Conservation (phyloP, 768 basidiomycete genomes). For the Infundibulicybe gibba region DNA sequence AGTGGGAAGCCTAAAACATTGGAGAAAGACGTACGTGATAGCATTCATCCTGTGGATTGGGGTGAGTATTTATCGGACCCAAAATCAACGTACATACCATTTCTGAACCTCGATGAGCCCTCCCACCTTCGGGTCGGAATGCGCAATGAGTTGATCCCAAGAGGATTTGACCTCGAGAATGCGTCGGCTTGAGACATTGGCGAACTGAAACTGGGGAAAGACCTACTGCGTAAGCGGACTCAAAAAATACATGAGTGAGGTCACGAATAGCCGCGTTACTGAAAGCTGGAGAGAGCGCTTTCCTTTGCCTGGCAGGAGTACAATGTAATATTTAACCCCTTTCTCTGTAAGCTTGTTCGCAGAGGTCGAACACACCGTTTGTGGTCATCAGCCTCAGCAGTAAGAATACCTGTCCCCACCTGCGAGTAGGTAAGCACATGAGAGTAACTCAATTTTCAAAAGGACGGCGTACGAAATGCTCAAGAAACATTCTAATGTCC, state of each 20-base stretch:
- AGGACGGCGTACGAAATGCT: slow-evolving; percentile 25
- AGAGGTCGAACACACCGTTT: slow-evolving; percentile 25
- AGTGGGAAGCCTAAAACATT: background rate
- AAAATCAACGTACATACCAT: slow-evolving; percentile 24
- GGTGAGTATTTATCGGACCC: background rate
- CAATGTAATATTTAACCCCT: slow-evolving; percentile 5
- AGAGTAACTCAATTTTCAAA: background rate
- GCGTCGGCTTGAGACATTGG: background rate
- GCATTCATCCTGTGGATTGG: slow-evolving; percentile 31
- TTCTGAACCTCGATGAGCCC: slow-evolving; percentile 41
- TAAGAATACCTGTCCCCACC: slow-evolving; percentile 38
- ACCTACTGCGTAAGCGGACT: slow-evolving; percentile 46
- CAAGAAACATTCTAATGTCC: slow-evolving; percentile 28
- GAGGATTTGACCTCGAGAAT: slow-evolving; percentile 22
- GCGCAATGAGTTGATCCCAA: slow-evolving; percentile 18
- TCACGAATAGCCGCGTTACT: slow-evolving; percentile 46
- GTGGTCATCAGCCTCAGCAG: slow-evolving; percentile 44
- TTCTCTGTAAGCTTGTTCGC: background rate
- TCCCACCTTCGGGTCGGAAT: background rate
- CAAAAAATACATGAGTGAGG: slow-evolving; percentile 44
- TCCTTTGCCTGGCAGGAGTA: slow-evolving; percentile 35
- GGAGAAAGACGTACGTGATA: slow-evolving; percentile 27
- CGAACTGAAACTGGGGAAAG: background rate
- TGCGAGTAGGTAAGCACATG: slow-evolving; percentile 2
- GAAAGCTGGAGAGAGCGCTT: slow-evolving; percentile 48